A percentile compares a stretch with the other conserved stretches of the same genome.
These are phyloP conservation scores for Colletotrichum karsti DNA, from an alignment of 2,329 filamentous ascomycete genomes.

Conservation along the genomic window DNA sequence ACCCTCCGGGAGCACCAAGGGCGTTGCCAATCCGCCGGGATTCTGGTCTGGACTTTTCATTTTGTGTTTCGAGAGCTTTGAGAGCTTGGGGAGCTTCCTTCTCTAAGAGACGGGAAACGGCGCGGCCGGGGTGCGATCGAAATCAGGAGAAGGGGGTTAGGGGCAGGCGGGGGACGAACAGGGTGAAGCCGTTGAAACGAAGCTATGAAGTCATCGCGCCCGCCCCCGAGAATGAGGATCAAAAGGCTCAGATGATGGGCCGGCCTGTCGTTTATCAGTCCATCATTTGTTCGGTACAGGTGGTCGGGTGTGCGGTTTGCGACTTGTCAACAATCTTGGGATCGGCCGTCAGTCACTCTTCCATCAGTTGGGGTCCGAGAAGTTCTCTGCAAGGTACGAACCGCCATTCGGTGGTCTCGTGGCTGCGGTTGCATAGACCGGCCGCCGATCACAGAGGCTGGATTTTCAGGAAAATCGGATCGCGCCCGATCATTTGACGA, in stretches of 20 bases:
- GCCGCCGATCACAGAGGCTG: conserved; percentile 15
- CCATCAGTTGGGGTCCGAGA: neutral
- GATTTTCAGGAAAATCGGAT: conserved; percentile 4
- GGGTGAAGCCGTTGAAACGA: conserved; percentile 20
- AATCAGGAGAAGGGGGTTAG: neutral
- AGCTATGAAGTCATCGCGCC: conserved; percentile 25
- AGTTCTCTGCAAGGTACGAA: conserved; percentile 27
- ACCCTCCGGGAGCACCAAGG: neutral
- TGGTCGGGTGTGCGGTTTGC: neutral
- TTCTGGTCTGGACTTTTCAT: neutral
- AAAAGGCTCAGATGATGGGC: conserved; percentile 3
- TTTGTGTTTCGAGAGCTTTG: neutral
- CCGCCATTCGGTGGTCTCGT: conserved; percentile 18
- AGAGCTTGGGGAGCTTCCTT: neutral
- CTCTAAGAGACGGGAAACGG: neutral
- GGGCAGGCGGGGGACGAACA: neutral
- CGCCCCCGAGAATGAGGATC: conserved; percentile 5
- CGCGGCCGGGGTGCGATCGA: neutral
- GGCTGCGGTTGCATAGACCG: conserved; percentile 15
- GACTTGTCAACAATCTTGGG: conserved; percentile 8
- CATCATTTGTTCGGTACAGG: neutral
- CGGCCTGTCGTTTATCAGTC: neutral
- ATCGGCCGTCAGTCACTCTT: neutral
- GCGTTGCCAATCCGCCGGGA: conserved; percentile 7
- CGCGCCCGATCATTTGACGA: conserved; percentile 25